Conservation (phyloP, 805 yeast genomes). For the Wickerhamiella azymoides region DNA sequence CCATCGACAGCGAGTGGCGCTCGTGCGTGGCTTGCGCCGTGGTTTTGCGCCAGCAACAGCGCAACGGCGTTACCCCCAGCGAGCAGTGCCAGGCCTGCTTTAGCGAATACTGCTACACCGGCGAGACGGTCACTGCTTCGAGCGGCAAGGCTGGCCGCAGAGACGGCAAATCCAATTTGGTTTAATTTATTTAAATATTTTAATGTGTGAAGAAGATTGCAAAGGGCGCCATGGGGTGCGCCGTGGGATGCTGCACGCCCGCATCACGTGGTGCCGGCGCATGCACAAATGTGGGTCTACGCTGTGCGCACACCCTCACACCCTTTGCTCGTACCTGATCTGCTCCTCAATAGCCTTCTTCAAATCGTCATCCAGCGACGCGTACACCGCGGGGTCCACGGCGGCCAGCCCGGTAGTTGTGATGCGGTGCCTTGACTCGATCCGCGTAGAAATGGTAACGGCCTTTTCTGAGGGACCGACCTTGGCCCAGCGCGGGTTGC, state of each 20-base stretch:
- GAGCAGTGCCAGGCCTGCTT: constrained; percentile 67
- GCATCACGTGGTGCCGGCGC: too few species aligned
- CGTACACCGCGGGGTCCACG: constrained; percentile 46
- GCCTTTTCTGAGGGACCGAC: background rate
- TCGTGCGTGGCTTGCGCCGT: constrained; percentile 79
- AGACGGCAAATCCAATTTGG: background rate
- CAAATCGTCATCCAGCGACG: constrained; percentile 33
- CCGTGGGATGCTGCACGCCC: too few species aligned
- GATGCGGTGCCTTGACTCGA: constrained; percentile 32
- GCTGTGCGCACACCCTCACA: background rate
- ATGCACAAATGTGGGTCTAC: background rate
- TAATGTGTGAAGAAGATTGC: too few species aligned
- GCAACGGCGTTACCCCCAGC: constrained; percentile 43
- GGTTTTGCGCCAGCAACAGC: constrained; percentile 66
- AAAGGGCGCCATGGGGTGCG: too few species aligned
- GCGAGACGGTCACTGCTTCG: background rate
- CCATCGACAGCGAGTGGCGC: constrained; percentile 57
- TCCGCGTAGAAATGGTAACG: constrained; percentile 12
- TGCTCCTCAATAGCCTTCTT: constrained; percentile 37
- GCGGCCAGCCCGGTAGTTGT: constrained; percentile 51
- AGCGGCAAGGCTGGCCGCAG: background rate
- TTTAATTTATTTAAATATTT: background rate
- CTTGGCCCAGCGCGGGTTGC: constrained; percentile 24
- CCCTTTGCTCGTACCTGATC: constrained; percentile 4
- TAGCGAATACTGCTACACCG: constrained; percentile 56